These are phyloP conservation scores for Elaeagnus macrophylla DNA, from an alignment of 306 rosid species.

Conservation along the genomic window DNA sequence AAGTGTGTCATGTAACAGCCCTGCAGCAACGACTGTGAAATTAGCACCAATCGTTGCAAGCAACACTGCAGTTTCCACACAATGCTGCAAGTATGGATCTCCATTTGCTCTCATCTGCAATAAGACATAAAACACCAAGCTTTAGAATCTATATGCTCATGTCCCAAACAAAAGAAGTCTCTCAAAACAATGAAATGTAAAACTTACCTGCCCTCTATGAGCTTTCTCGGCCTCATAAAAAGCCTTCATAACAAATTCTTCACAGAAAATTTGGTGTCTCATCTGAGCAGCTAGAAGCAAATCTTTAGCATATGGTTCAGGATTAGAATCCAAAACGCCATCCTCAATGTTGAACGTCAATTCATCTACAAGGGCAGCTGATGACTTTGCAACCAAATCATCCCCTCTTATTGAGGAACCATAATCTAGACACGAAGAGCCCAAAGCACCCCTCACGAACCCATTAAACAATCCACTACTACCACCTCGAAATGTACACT, in stretches of 20 bases:
- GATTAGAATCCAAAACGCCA: slow-evolving; percentile 39
- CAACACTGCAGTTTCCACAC: slow-evolving; percentile 86
- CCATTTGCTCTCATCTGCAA: slow-evolving; percentile 83
- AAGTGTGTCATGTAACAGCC: slow-evolving; percentile 92
- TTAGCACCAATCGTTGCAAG: slow-evolving; percentile 87
- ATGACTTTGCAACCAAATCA: slow-evolving; percentile 27
- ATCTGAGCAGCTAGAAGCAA: slow-evolving; percentile 66
- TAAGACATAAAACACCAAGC: slow-evolving; percentile 11
- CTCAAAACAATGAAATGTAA: background rate
- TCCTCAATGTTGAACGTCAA: slow-evolving; percentile 76
- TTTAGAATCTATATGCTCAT: slow-evolving; percentile 15
- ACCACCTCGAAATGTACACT: slow-evolving; percentile 34
- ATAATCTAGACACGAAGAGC: slow-evolving; percentile 67
- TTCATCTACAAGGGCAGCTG: slow-evolving; percentile 50
- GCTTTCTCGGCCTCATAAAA: slow-evolving; percentile 93
- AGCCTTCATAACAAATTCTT: slow-evolving; percentile 79
- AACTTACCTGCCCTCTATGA: slow-evolving; percentile 81
- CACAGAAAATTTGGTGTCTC: slow-evolving; percentile 67
- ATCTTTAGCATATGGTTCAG: slow-evolving; percentile 70
- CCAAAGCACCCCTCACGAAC: slow-evolving; percentile 75
- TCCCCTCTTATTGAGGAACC: slow-evolving; percentile 36
- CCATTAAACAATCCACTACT: slow-evolving; percentile 60
- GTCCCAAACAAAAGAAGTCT: slow-evolving; percentile 1
- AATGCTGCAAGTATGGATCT: slow-evolving; percentile 89
- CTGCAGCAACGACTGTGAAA: slow-evolving; percentile 90